phyloP scores from a whole-genome alignment of 2,329 filamentous ascomycete species.

The Colletotrichum zoysiae region DNA sequence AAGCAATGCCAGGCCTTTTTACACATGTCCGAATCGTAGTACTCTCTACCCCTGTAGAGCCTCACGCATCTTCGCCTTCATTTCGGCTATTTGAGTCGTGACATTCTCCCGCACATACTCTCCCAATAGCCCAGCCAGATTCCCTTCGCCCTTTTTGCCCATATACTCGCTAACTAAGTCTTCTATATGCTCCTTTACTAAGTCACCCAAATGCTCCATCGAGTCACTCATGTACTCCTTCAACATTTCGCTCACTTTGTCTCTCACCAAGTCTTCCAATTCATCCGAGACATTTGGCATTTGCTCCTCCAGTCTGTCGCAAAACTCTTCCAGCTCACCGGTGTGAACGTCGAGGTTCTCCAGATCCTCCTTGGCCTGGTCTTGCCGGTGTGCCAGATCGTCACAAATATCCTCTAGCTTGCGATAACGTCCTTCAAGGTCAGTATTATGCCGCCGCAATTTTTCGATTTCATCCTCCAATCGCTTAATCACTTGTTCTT shows the following conservation, averaged over 20 bases:
- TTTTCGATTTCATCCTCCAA: not conserved
- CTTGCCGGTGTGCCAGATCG: not conserved
- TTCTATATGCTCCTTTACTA: no score
- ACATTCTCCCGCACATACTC: slow-evolving; percentile 5
- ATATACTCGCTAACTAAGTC: not conserved
- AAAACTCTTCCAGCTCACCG: not conserved
- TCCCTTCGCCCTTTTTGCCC: not conserved
- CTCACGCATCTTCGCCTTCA: slow-evolving; percentile 1
- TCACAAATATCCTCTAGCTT: slow-evolving; percentile 6
- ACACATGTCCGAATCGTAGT: not conserved
- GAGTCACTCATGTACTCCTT: slow-evolving; percentile 1
- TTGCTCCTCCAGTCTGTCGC: not conserved
- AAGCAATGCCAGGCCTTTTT: not conserved
- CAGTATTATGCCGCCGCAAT: not conserved
- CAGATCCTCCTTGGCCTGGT: not conserved
- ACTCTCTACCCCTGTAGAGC: not conserved
- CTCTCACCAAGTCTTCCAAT: not conserved
- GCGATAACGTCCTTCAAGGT: not conserved
- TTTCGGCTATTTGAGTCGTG: not conserved
- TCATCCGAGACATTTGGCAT: slow-evolving; percentile 3
- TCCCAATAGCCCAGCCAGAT: slow-evolving; percentile 1
- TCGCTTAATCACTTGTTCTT: slow-evolving; percentile 1
- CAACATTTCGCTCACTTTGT: not conserved
- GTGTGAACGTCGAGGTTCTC: not conserved
- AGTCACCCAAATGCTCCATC: not conserved